Base-by-base conservation (phyloP, 2,329 filamentous ascomycete species). In the Aspergillus versicolor region DNA sequence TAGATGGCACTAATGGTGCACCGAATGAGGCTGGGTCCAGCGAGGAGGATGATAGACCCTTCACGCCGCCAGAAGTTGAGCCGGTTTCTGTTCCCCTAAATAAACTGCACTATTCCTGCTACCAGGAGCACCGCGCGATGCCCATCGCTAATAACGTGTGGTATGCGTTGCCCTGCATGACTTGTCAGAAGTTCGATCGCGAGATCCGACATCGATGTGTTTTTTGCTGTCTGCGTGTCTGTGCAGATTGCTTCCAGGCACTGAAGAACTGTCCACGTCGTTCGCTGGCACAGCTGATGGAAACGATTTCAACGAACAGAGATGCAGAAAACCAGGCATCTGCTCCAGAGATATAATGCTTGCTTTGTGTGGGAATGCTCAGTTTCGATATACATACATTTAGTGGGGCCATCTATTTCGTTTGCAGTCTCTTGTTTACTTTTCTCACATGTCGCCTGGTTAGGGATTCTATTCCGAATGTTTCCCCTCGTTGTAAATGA, bases 151-250 rank as follows among this genome's bases (percentile, higher is more conserved):
- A 67, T 45, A 78, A 78, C 57, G 61, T 66, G 52, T 73, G 73
- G 70, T 72, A 74, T 60, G 65, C 75, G 5, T 64, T 76, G 34
- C 75, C 75, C 9, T 78, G 76, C 63, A 77, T 77, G 75, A 70
- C 73, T 4, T 78, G 76, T 58, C 70, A 71, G 37, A 73, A 74
- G 49, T 65, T 68, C 12, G 73, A 77, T 52, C 68, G 65, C 3
- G 69, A 76, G 57, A 63, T 70, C 19, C 67, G 74, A 9, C 69
- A 73, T 58, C 70, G 71, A 37, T 78, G 76, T 58, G 70, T 73
- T 6, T 78, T 76, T 52, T 78, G 76, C 52, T 74, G 69, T 51
- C 57, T 78, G 61, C 69, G 76, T 5, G 68, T 78, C 40, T 78
- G 76, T 52, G 67, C 57, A 3, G 59, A 61, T 8, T 78, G 76